Evolutionary conservation across 441 rosid species (phyloP).

Genomic region (Cnidoscolus chayamansa): DNA sequence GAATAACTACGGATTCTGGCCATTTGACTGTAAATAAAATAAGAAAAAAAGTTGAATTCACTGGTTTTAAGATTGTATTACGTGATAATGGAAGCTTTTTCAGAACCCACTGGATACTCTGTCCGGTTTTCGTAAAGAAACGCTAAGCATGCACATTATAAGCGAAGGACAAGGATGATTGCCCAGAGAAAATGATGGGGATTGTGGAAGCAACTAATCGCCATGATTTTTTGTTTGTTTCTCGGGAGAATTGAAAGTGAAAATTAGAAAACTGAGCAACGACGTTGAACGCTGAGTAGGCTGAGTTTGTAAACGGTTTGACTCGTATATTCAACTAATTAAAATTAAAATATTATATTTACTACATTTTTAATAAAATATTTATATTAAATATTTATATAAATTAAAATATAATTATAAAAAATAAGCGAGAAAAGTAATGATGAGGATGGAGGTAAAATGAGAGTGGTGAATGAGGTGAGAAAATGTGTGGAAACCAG

Average conservation of each 20-base stretch:
- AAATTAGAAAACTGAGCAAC: background rate
- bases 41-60: background rate
- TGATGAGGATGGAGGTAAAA: no score
- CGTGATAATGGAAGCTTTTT: background rate
- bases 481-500: background rate
- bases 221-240: background rate
- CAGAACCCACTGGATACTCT: background rate
- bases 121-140: slow-evolving; percentile 2
- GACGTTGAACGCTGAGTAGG: no score
- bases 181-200: background rate
- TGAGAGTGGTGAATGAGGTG: background rate
- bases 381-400: no score
- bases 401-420: no score
- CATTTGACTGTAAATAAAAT: background rate
- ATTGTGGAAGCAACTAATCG: background rate
- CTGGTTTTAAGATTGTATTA: background rate
- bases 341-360: no score
- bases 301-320: no score
- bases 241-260: background rate
- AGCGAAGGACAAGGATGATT: background rate
- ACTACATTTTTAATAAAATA: no score
- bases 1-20: background rate
- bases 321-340: no score
- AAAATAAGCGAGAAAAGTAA: no score
- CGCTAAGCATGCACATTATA: background rate